Evolutionary conservation across 371 early-diverging fungal species (phyloP), one percentile per base, ranked within the genome.

Genomic region (Apophysomyces sp.): DNA sequence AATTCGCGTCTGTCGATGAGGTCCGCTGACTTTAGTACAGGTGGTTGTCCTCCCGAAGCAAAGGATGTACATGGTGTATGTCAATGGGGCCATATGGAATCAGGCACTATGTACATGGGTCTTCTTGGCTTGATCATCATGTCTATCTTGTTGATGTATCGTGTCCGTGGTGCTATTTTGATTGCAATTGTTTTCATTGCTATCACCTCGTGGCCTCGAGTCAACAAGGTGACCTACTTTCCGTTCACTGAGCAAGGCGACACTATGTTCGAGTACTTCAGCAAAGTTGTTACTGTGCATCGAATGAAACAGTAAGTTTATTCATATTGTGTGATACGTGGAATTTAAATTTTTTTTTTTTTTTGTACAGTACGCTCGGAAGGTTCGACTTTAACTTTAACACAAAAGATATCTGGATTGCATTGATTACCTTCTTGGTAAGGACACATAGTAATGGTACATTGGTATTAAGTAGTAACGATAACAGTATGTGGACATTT

Each of bases 61-160:
- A 66, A 84, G 61, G 73, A 83, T 62, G 76, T 68, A 5, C 53
- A 70, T 59, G 64, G 85, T 26, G 77, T 73, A 5, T 89, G 90
- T 63, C 55, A 61, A 37, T 64, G 73, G 49, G 81, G 83, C 18
- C 76, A 78, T 41, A 89, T 90, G 90, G 78, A 83, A 51, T 77
- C 77, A 9, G 81, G 86, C 8, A 86, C 86, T 7, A 85, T 79
- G 6, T 89, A 89, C 80, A 80, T 90, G 74, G 92, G 91, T 55
- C 74, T 90, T 36, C 66, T 89, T 8, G 92, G 91, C 15, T 78
- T 92, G 37, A 66, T 90, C n/a, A 61, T 92, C 24, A 89, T 92
- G 68, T 69, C 78, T 28, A 69, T 88, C 24, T 65, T 91, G 60
- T 63, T 84, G 36, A 61, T 86, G 53, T 89, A 80, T 69, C 82